Percentiles rank a stretch among this genome's conserved stretches.
phyloP scores from a whole-genome alignment of 176 grass and related monocot species.

The Juncus inflexus region DNA sequence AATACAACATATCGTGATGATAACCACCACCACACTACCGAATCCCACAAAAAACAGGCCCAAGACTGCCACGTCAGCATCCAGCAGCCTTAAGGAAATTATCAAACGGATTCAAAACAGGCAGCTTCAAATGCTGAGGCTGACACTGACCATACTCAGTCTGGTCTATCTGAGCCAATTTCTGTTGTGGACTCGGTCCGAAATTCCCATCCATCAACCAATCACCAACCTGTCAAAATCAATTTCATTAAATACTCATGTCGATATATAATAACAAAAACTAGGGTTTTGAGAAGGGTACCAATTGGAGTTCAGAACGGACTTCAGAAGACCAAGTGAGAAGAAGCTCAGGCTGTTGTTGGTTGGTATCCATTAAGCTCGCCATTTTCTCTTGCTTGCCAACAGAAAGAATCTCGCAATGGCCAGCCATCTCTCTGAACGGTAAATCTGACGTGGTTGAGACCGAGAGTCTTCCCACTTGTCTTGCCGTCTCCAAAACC shows the following conservation, averaged over 20 bases:
- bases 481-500: slow-evolving; percentile 50
- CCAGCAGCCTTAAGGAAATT: slow-evolving; percentile 52
- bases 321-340: slow-evolving; percentile 19
- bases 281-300: neutral
- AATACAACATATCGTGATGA: slow-evolving; percentile 4
- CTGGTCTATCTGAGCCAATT: slow-evolving; percentile 11
- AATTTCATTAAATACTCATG: no score
- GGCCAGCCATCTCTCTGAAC: slow-evolving; percentile 59
- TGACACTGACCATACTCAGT: slow-evolving; percentile 32
- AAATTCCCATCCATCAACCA: slow-evolving; percentile 28
- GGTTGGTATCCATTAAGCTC: slow-evolving; percentile 41
- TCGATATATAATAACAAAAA: no score
- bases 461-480: slow-evolving; percentile 61
- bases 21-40: neutral
- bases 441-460: slow-evolving; percentile 61
- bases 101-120: slow-evolving; percentile 68
- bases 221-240: slow-evolving; percentile 43
- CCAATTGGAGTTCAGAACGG: slow-evolving; percentile 21
- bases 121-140: slow-evolving; percentile 53
- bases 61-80: slow-evolving; percentile 35
- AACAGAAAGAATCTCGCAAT: slow-evolving; percentile 62
- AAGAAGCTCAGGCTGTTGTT: slow-evolving; percentile 31
- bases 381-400: slow-evolving; percentile 77
- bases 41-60: neutral
- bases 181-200: slow-evolving; percentile 25